Base-by-base conservation (phyloP, 148 eudicot species). In the Dysphania ambrosioides region DNA sequence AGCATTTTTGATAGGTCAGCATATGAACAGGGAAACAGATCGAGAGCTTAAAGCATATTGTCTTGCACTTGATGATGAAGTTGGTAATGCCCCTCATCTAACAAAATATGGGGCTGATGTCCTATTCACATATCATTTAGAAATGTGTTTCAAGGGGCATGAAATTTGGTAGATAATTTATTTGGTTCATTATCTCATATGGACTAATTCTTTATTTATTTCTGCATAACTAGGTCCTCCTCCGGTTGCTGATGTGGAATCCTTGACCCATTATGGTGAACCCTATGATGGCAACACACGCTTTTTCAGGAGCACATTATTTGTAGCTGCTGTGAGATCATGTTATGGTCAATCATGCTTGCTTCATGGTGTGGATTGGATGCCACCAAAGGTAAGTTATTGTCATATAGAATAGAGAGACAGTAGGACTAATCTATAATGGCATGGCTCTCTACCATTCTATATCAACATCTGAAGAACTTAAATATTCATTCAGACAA, bases 241-340 rank as follows among this genome's bases (percentile, higher is more conserved):
- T 30, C 93, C 92, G 55, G 82, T 92, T 79, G 98, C 96, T 72
- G 97, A 95, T 87, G 92, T 95, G 60, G 83, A 58, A 73, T 95
- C 93, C 35, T 80, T 95, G 90, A 92, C 98, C 68, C 97, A 95
- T 74, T 95, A 92, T 74, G 98, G 98, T 61, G 98, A 95, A 84
- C 97, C 98, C 66, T 95, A 92, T 82, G 98, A 95, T 79, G 98
- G 98, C 67, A 95, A 95, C 81, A 95, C 98, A 41, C 98, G 98
- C 68, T 95, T 68, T 79, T 95, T 95, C 77, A 89, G 95, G 86
- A 95, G 97, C 81, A 95, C 98, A 23, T 90, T 95, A 41, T 95
- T 92, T 79, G 98, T 95, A 79, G 98, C 97, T 79, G 97, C 97
- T 24, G 98, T 95, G 70, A 87, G 98, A 82, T 88, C 98, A 62